Evolutionary conservation across 2,329 filamentous ascomycete species (phyloP).

Genomic region (Juglanconis oblonga): DNA sequence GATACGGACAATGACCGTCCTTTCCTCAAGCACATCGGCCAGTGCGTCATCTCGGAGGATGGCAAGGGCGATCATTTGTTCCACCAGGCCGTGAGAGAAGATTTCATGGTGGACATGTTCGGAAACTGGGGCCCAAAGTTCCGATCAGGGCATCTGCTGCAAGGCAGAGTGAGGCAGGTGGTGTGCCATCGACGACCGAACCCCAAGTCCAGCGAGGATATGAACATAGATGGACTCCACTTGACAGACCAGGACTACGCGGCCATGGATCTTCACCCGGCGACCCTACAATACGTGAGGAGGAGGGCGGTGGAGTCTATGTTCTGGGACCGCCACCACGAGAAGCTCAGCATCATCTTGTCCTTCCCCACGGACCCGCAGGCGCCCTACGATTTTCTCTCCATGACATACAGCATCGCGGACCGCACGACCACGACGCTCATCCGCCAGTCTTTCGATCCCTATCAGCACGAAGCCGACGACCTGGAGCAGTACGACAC

Average conservation of each 20-base stretch:
- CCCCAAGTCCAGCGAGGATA: conserved; percentile 22
- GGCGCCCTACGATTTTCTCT: conserved; percentile 45
- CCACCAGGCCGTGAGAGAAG: conserved; percentile 31
- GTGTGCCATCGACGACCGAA: conserved; percentile 35
- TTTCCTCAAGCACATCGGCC: conserved; percentile 26
- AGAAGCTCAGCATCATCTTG: conserved; percentile 38
- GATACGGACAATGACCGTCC: conserved; percentile 13
- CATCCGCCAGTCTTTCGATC: conserved; percentile 42
- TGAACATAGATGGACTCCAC: conserved; percentile 33
- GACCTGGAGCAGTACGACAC: conserved; percentile 45
- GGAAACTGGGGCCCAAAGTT: conserved; percentile 18
- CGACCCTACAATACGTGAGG: conserved; percentile 37
- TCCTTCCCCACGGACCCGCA: conserved; percentile 43
- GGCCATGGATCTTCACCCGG: conserved; percentile 35
- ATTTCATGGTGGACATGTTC: conserved; percentile 28
- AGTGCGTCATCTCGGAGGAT: conserved; percentile 33
- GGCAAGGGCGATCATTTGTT: conserved; percentile 30
- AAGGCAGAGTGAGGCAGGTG: conserved; percentile 35
- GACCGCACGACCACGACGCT: conserved; percentile 38
- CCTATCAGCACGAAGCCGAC: conserved; percentile 37
- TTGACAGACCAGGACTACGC: conserved; percentile 33
- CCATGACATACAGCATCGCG: conserved; percentile 41
- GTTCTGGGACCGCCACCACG: conserved; percentile 37
- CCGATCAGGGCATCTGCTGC: conserved; percentile 21
- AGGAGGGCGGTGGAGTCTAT: conserved; percentile 37